These are phyloP conservation scores for Globisporangium parvum DNA, from an alignment of 352 stramenopile genomes.

Conservation along the genomic window DNA sequence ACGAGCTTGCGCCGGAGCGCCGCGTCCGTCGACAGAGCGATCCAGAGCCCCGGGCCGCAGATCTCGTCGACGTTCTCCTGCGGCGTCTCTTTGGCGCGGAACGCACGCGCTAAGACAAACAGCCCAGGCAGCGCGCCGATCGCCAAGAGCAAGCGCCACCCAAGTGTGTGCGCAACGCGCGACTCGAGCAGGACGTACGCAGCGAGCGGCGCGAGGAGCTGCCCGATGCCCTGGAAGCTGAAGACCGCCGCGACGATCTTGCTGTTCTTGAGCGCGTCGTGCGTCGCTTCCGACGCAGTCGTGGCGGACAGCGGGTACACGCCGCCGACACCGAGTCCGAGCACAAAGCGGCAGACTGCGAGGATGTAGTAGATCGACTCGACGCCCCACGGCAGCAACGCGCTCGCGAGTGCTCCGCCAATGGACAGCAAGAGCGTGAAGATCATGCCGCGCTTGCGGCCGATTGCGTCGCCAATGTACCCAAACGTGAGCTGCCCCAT, in stretches of 20 bases:
- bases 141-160: slow-evolving; percentile 7
- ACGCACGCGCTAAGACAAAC: slow-evolving; percentile 8
- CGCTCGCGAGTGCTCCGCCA: slow-evolving; percentile 44
- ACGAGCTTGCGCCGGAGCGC: slow-evolving; percentile 48
- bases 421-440: slow-evolving; percentile 72
- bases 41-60: slow-evolving; percentile 7
- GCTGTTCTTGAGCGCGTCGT: slow-evolving; percentile 35
- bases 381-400: slow-evolving; percentile 48
- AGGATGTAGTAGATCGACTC: slow-evolving; percentile 56
- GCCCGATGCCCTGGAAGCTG: slow-evolving; percentile 11
- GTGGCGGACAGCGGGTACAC: slow-evolving; percentile 83
- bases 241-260: slow-evolving; percentile 33
- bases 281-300: slow-evolving; percentile 24
- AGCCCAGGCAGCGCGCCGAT: slow-evolving; percentile 3
- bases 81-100: slow-evolving; percentile 53
- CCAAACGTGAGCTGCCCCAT: slow-evolving; percentile 74
- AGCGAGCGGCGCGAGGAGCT: slow-evolving; percentile 5
- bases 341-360: slow-evolving; percentile 63
- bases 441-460: slow-evolving; percentile 67
- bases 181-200: slow-evolving; percentile 9
- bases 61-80: slow-evolving; percentile 36
- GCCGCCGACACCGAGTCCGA: slow-evolving; percentile 72
- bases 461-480: slow-evolving; percentile 71
- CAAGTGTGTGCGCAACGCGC: neutral
- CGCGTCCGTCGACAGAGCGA: slow-evolving; percentile 18